Conservation (phyloP, 2,329 filamentous ascomycete species). For the Aspergillus tubingensis region DNA sequence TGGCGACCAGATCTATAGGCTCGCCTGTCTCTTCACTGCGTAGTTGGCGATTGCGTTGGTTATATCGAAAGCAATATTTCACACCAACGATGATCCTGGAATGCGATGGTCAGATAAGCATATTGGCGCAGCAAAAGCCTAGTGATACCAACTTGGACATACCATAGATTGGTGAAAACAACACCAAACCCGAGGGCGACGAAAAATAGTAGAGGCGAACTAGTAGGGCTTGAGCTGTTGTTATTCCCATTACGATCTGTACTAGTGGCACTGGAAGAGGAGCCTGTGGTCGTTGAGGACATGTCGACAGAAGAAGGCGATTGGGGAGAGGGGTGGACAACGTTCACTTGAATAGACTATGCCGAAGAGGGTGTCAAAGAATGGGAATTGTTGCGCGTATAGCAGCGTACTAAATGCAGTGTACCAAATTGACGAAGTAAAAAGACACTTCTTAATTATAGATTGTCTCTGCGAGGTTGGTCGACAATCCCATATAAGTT, state of each 20-base stretch:
- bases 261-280: constrained; percentile 30
- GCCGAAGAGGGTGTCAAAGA: background rate
- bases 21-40: constrained; percentile 79
- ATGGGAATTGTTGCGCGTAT: background rate
- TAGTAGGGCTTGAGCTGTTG: constrained; percentile 56
- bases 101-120: background rate
- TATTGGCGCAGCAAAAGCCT: background rate
- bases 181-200: constrained; percentile 95
- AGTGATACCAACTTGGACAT: constrained; percentile 43
- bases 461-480: background rate
- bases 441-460: background rate
- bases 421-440: background rate
- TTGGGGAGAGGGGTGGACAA: background rate
- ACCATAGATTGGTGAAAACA: constrained; percentile 99
- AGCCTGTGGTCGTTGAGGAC: constrained; percentile 31
- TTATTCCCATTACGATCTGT: constrained; percentile 31
- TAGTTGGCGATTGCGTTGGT: constrained; percentile 83
- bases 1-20: constrained; percentile 80
- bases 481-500: constrained; percentile 10
- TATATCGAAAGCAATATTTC: constrained; percentile 99
- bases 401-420: background rate
- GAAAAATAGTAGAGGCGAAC: constrained; percentile 82
- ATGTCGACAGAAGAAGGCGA: constrained; percentile 22
- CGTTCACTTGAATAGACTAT: background rate
- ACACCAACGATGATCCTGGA: constrained; percentile 97